A percentile compares a stretch with the other conserved stretches of the same genome.
These are phyloP conservation scores for Termitomyces sp. DNA, from an alignment of 768 basidiomycete species.

Conservation along the genomic window DNA sequence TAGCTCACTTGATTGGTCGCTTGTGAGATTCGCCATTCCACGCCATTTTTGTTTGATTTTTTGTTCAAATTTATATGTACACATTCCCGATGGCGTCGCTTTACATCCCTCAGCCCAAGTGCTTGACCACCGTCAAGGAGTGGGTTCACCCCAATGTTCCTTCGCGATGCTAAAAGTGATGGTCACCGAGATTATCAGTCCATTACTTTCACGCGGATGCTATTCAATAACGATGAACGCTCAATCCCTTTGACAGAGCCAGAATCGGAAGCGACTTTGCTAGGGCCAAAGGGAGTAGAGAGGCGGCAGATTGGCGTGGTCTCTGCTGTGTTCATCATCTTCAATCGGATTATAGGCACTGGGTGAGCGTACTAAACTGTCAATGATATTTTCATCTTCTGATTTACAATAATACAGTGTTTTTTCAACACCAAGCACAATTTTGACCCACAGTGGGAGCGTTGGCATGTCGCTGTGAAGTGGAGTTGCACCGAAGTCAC, in stretches of 20 bases:
- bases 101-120: not conserved
- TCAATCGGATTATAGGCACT: constrained; percentile 39
- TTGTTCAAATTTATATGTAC: not conserved
- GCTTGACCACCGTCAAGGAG: not conserved
- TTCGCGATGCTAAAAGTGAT: constrained; percentile 2
- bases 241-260: not conserved
- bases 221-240: not conserved
- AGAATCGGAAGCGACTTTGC: not conserved
- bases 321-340: constrained; percentile 35
- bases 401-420: constrained; percentile 15
- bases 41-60: not conserved
- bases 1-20: no score
- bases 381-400: not conserved
- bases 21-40: not conserved
- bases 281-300: not conserved
- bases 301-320: constrained; percentile 20
- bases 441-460: constrained; percentile 32
- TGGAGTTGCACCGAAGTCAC: not conserved
- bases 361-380: constrained; percentile 23
- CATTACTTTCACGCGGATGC: not conserved
- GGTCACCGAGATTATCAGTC: constrained; percentile 4
- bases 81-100: not conserved
- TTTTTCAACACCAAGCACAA: constrained; percentile 36
- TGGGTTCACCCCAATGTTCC: not conserved
- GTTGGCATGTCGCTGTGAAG: constrained; percentile 33